Evolutionary conservation across 2,329 filamentous ascomycete species (phyloP), one percentile per base, ranked within the genome.

Genomic region (Fulvia fulva): DNA sequence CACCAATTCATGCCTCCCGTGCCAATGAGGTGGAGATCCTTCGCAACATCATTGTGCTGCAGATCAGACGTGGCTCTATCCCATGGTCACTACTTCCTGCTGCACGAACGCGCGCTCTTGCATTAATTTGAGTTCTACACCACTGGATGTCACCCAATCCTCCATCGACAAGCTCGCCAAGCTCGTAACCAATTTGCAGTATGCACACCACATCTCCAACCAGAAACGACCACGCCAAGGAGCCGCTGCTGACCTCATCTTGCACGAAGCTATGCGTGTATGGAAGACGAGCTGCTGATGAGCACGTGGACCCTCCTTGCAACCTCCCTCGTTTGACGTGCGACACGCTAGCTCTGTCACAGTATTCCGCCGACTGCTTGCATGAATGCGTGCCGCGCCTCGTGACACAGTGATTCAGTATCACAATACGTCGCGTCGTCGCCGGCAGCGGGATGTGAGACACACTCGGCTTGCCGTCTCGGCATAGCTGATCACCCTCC

Each of bases 131-230:
- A 52, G 47, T 47, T 30, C 23, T 50, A 50, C 49, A 37, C 49
- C 49, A 22, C 28, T 34, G 34, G 28, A 32, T 53, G 21, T 44
- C 32, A 53, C 21, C 5, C 26, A 32, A 23, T 51, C 30, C 3
- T 25, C n/a, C 32, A 41, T 22, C 47, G 19, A 22, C 34, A 44
- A 53, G 51, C 51, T 53, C 51, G 51, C 51, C 51, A 44, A 53
- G 34, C 51, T 51, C 49, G 22, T 37, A 12, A 22, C 26, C 49
- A 37, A 51, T 51, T 28, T 22, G 28, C 49, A 11, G 16, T 22
- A 34, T 34, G 28, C 47, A 28, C 3, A 8, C 25, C 32, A 53
- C n/a, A 30, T 12, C 26, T 19, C 1, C 49, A 22, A 49, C 21
- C 25, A 2, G 3, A 41, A 9, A 44, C 51, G 34, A 41, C 32